Base-by-base conservation (phyloP, 2,329 filamentous ascomycete genomes). In the Chlorencoelia australis region DNA sequence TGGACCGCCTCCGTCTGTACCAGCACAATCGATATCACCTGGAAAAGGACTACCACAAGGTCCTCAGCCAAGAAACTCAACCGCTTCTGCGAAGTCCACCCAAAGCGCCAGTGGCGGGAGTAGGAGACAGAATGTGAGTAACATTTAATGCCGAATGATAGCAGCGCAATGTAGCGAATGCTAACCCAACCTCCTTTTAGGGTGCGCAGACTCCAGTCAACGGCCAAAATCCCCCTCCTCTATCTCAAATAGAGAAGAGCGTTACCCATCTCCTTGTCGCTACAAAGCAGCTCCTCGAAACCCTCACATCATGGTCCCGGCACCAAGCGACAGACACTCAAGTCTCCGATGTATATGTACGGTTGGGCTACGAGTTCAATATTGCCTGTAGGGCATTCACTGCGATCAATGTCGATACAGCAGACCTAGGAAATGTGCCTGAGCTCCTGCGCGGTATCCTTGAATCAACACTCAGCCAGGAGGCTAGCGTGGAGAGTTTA, bases 181-280 rank as follows among this genome's bases (percentile, higher is more conserved):
- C 39, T 46, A 35, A 47, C 29, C 25, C n/a, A 6, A 14, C 30
- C n/a, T 25, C 10, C 15, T 29, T 15, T 34, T n/a, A 54, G 48
- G 29, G 31, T 18, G 36, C 33, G 15, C 41, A 35, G 37, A 20
- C 46, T 16, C 44, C 47, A 31, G 22, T 45, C 18, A 46, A 30
- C 30, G 44, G 33, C 25, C 45, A 51, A 19, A 47, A 45, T 39
- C 46, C 46, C 27, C 50, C 49, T 37, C 55, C 54, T 20, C 39
- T 98, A 49, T 95, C 89, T 35, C 89, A 94, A 61, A 98, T 98
- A 62, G 91, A 98, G 67, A 96, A 95, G 68, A 95, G 88, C 59
- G 91, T 98, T 46, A 95, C 89, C 8, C 91, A 98, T 59, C 81
- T 98, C 29, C 78, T 98, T 22, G 89, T 98, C 48, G 91, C 91